Evolutionary conservation across 129 eudicot species (phyloP).

Genomic region (Flaveria trinervia): DNA sequence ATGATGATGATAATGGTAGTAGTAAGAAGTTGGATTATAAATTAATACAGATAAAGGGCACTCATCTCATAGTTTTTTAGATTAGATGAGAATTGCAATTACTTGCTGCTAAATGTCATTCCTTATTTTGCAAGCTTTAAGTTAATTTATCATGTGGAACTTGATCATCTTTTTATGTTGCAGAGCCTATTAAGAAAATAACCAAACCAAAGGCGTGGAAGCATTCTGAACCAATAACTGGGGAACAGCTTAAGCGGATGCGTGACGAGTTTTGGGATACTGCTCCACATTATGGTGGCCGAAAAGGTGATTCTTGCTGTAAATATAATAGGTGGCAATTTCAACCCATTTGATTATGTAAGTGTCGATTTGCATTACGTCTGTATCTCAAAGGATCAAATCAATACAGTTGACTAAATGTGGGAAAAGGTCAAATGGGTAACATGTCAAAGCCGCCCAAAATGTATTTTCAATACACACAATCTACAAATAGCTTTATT

Average conservation of each 20-base stretch:
- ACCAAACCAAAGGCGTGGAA: conserved; percentile 93
- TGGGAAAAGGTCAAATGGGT: not conserved
- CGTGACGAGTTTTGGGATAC: conserved; percentile 95
- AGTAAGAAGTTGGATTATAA: no score
- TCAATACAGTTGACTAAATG: not conserved
- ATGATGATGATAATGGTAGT: no score
- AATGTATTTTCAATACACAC: not conserved
- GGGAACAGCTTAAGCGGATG: conserved; percentile 70
- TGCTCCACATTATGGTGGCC: conserved; percentile 93
- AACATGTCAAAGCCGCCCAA: not conserved
- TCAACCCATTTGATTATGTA: not conserved
- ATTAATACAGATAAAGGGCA: no score
- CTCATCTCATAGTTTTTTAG: no score
- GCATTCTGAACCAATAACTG: conserved; percentile 72
- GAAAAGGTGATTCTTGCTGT: conserved; percentile 51
- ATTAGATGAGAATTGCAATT: not conserved
- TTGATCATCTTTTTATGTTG: not conserved
- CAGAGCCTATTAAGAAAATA: conserved; percentile 56
- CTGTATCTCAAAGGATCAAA: not conserved
- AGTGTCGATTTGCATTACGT: not conserved
- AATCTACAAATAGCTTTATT: not conserved
- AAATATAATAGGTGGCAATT: not conserved
- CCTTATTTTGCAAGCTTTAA: no score
- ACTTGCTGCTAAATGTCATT: no score
- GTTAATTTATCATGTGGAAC: no score